Percentiles rank a stretch among this genome's conserved stretches.
These are phyloP conservation scores for Taxawa tesnikishii DNA, from an alignment of 2,329 filamentous ascomycete genomes.

Conservation along the genomic window DNA sequence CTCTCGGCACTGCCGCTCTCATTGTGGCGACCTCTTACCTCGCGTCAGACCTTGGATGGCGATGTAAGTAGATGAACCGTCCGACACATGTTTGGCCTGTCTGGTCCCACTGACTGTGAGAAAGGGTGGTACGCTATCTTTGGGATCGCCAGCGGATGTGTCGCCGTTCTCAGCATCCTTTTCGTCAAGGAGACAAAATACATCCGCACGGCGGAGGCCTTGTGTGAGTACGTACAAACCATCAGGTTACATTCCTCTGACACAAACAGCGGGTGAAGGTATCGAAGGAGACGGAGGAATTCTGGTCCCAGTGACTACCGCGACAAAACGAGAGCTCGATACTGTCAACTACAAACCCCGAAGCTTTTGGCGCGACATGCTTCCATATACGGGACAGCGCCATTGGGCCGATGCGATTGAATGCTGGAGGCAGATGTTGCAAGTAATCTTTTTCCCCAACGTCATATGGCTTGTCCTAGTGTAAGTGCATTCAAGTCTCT, in stretches of 20 bases:
- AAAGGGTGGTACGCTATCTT: slow-evolving; percentile 1
- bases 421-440: slow-evolving; percentile 16
- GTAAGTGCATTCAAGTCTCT: no score
- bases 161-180: not conserved
- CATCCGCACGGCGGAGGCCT: not conserved
- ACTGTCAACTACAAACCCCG: slow-evolving; percentile 3
- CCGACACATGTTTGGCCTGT: no score
- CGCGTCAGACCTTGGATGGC: not conserved
- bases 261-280: no score
- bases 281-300: slow-evolving; percentile 2
- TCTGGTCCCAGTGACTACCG: slow-evolving; percentile 4
- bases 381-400: slow-evolving; percentile 2
- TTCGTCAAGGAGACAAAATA: not conserved
- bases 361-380: slow-evolving; percentile 3
- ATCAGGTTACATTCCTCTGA: no score
- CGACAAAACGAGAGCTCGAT: slow-evolving; percentile 2
- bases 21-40: not conserved
- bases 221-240: no score
- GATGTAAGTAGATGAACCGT: no score
- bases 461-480: slow-evolving; percentile 25
- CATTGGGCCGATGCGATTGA: slow-evolving; percentile 1
- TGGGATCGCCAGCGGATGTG: not conserved
- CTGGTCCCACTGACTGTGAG: no score
- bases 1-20: not conserved
- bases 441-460: slow-evolving; percentile 25